These are phyloP conservation scores for Cladosporium halotolerans DNA, from an alignment of 2,329 filamentous ascomycete genomes.

Conservation along the genomic window DNA sequence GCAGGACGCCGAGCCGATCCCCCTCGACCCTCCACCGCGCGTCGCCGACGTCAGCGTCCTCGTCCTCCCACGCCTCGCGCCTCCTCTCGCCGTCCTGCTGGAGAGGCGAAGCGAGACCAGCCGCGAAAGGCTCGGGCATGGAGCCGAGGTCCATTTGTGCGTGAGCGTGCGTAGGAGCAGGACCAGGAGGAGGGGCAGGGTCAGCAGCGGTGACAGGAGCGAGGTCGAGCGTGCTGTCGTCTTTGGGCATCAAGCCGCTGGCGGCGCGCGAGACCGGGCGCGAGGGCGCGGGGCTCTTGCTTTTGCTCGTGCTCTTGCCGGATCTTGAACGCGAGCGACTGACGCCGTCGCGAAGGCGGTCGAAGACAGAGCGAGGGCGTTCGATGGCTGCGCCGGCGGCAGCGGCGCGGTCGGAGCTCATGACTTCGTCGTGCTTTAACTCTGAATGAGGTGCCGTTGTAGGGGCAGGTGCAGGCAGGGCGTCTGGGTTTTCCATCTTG, in stretches of 20 bases:
- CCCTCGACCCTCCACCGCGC: not conserved
- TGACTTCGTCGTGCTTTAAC: not conserved
- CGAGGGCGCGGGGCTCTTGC: slow-evolving; percentile 5
- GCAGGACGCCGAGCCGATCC: slow-evolving; percentile 24
- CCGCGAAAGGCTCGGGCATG: not conserved
- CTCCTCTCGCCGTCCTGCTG: not conserved
- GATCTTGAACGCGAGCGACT: not conserved
- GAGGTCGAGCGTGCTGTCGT: not conserved
- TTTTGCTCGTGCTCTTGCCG: not conserved
- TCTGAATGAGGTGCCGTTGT: not conserved
- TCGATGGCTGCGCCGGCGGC: not conserved
- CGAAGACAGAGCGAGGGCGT: slow-evolving; percentile 2
- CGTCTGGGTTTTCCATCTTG: too few relatives aligned
- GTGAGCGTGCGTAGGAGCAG: not conserved
- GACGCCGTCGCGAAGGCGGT: not conserved
- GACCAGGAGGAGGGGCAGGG: not conserved
- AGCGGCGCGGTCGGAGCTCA: not conserved
- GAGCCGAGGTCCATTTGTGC: not conserved
- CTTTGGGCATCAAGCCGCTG: not conserved
- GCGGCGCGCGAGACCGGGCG: slow-evolving; percentile 1
- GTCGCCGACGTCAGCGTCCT: not conserved
- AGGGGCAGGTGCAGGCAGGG: not conserved
- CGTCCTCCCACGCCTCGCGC: slow-evolving; percentile 9
- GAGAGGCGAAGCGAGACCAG: too few relatives aligned
- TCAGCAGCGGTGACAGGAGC: not conserved